Percentiles rank a stretch among this genome's conserved stretches.
These are phyloP conservation scores for Jaenimonas drosophilae DNA, from an alignment of 208 protist species.

Conservation along the genomic window DNA sequence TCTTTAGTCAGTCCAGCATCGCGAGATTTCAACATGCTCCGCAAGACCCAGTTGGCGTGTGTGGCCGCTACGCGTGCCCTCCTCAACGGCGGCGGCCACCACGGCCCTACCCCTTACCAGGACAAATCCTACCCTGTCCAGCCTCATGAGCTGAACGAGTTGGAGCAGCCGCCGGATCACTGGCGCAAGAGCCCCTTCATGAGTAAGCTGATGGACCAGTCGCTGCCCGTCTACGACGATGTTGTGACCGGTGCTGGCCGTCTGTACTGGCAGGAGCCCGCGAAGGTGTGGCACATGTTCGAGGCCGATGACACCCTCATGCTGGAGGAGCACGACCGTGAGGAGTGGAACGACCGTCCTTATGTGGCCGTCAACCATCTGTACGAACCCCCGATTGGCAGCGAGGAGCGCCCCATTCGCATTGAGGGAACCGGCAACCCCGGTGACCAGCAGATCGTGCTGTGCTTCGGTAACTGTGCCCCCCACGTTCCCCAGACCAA, in stretches of 20 bases:
- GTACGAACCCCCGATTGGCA: constrained; percentile 83
- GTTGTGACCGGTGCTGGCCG: constrained; percentile 68
- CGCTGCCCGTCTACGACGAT: constrained; percentile 81
- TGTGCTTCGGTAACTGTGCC: constrained; percentile 86
- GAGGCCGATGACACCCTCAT: constrained; percentile 85
- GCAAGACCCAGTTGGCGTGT: constrained; percentile 52
- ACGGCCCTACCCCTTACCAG: constrained; percentile 70
- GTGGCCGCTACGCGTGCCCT: constrained; percentile 53
- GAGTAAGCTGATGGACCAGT: constrained; percentile 86
- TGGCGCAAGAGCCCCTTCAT: constrained; percentile 83
- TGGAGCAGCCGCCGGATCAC: constrained; percentile 64
- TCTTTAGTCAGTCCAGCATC: constrained; percentile 1
- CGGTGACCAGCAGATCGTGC: constrained; percentile 75
- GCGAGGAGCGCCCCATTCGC: constrained; percentile 81
- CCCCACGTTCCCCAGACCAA: constrained; percentile 84
- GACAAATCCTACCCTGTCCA: constrained; percentile 80
- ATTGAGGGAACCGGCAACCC: constrained; percentile 76
- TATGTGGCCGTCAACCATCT: constrained; percentile 87
- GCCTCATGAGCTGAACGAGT: constrained; percentile 69
- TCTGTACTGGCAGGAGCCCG: constrained; percentile 85
- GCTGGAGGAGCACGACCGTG: constrained; percentile 86
- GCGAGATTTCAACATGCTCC: no score
- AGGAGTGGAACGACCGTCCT: constrained; percentile 86
- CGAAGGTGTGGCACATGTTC: constrained; percentile 77
- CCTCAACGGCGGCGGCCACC: constrained; percentile 29